phyloP scores from a whole-genome alignment of 148 eudicot species.

The Rhododendron williamsianum region DNA sequence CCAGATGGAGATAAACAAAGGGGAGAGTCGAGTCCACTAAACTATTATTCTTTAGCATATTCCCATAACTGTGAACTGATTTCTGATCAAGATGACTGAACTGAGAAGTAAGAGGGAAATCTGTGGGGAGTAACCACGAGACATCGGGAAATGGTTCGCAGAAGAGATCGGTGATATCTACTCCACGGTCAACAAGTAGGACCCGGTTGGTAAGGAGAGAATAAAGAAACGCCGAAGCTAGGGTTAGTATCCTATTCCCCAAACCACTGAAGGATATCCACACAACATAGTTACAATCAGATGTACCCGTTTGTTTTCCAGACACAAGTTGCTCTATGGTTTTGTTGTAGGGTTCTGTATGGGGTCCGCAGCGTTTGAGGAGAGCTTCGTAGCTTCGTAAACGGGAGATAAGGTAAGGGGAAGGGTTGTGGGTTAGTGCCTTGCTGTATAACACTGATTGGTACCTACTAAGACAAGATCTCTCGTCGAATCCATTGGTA shows the following conservation, averaged over 20 bases:
- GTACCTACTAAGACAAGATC: slow-evolving; percentile 73
- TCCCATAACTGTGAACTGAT: slow-evolving; percentile 43
- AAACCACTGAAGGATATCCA: slow-evolving; percentile 93
- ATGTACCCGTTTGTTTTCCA: slow-evolving; percentile 20
- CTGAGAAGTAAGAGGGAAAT: slow-evolving; percentile 59
- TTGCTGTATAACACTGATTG: slow-evolving; percentile 50
- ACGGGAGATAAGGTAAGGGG: slow-evolving; percentile 67
- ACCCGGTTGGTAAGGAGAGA: slow-evolving; percentile 81
- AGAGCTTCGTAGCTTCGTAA: slow-evolving; percentile 78
- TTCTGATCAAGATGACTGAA: slow-evolving; percentile 47
- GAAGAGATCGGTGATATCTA: slow-evolving; percentile 71
- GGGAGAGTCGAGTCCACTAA: slow-evolving; percentile 26
- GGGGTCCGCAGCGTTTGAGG: slow-evolving; percentile 83
- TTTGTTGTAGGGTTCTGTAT: slow-evolving; percentile 57
- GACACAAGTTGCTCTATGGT: slow-evolving; percentile 40
- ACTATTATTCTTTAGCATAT: slow-evolving; percentile 41
- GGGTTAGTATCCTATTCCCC: slow-evolving; percentile 79
- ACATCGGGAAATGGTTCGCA: slow-evolving; percentile 88
- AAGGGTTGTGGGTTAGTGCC: slow-evolving; percentile 46
- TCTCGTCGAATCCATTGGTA: slow-evolving; percentile 44
- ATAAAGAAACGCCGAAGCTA: slow-evolving; percentile 80
- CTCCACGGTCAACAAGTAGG: slow-evolving; percentile 76
- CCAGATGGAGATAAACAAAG: slow-evolving; percentile 70
- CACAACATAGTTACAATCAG: slow-evolving; percentile 78
- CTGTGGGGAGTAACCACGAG: slow-evolving; percentile 83